Evolutionary conservation across 1,284 basidiomycete genomes (phyloP), one percentile per base, ranked within the genome.

Genomic region (Exobasidium rhododendri): DNA sequence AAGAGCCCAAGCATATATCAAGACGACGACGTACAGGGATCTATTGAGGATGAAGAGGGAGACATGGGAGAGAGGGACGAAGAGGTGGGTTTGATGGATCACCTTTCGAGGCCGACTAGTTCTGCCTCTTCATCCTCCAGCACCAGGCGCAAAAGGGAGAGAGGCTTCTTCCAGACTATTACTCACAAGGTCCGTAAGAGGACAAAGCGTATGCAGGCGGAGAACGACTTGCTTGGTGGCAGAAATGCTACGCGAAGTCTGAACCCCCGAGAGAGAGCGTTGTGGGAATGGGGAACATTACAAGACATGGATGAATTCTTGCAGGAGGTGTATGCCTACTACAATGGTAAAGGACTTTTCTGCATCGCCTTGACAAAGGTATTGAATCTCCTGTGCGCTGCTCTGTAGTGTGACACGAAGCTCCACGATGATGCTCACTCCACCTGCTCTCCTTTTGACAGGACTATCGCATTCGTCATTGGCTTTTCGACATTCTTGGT

Each of bases 261-360:
- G 20, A 63, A 52, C 22, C 61, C 61, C 5, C 68, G 66, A 59
- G 68, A 74, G 44, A 72, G 66, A 68, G 94, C 94, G 0, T 80
- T 97, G 47, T 99, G 96, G 96, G 89, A 91, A 67, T 99, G 96
- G 96, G 92, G 96, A 65, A 99, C 98, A 78, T 91, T 97, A 6
- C 91, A 92, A 75, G 94, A 98, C 78, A 84, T 98, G 44, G 94
- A 99, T 75, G 87, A 87, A 5, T 98, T 96, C 80, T 81, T 99
- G 31, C 91, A 94, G 82, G 92, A 97, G 72, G 91, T 91, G 45
- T 98, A 99, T 80, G 84, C 85, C 56, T 98, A 97, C 80, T 99
- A 98, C 78, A 88, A 91, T 71, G 93, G 93, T 32, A 96, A 97
- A 76, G 94, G 94, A 0, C 88, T 96, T 54, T 94, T 89, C 81